Evolutionary conservation across 805 yeast genomes (phyloP).

Genomic region (Myxozyma sirexii): DNA sequence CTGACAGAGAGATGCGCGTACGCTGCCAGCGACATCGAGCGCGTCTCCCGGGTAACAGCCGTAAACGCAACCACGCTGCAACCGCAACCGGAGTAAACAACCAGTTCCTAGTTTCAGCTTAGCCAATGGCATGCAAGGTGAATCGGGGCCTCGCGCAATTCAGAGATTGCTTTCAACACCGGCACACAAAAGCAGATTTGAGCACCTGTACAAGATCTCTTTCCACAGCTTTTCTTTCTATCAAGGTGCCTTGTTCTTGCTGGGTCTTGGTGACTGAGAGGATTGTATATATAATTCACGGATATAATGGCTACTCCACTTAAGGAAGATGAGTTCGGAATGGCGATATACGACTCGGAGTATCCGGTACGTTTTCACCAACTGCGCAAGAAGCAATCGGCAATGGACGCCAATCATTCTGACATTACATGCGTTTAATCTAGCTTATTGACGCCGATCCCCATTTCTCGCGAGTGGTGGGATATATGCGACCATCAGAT

Average conservation of each 20-base stretch:
- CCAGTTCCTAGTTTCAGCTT: not conserved
- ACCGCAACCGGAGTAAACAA: not conserved
- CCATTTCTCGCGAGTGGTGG: slow-evolving; percentile 67
- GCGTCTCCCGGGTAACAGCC: slow-evolving; percentile 11
- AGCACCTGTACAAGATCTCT: too few species aligned
- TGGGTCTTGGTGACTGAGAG: too few species aligned
- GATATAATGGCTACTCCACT: not conserved
- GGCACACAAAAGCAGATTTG: too few species aligned
- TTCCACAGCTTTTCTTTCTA: too few species aligned
- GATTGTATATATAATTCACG: not conserved
- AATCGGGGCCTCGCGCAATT: not conserved
- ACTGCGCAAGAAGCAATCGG: too few species aligned
- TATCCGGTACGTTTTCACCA: slow-evolving; percentile 15
- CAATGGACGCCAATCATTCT: too few species aligned
- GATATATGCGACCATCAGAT: slow-evolving; percentile 72
- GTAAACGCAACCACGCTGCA: not conserved
- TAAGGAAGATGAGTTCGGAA: slow-evolving; percentile 15
- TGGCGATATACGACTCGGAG: slow-evolving; percentile 16
- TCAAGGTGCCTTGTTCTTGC: not conserved
- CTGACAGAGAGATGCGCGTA: not conserved
- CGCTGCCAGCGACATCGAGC: not conserved
- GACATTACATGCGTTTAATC: not conserved
- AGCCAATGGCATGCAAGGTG: not conserved
- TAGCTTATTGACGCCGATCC: slow-evolving; percentile 77
- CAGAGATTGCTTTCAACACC: too few species aligned